Conservation (phyloP, 805 yeast species). For the Wickerhamomyces ciferrii region DNA sequence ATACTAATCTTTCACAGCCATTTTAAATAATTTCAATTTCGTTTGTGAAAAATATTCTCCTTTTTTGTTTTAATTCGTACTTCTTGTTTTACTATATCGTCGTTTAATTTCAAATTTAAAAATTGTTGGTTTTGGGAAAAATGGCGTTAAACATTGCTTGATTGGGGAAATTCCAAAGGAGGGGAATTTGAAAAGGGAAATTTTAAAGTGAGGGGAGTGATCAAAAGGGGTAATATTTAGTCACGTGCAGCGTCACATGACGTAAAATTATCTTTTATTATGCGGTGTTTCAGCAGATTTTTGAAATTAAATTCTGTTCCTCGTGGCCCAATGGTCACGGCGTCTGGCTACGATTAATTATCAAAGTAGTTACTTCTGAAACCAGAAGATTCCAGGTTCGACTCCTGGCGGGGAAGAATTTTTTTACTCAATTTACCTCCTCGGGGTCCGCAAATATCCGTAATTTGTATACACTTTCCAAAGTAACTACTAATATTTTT, state of each 20-base stretch:
- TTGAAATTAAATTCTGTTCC: slow-evolving; percentile 32
- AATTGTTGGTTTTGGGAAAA: too few relatives aligned
- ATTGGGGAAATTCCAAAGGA: neutral
- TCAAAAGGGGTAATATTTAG: neutral
- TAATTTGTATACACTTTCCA: too few relatives aligned
- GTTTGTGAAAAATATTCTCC: too few relatives aligned
- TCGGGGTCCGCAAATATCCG: neutral
- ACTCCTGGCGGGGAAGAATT: slow-evolving; percentile 30
- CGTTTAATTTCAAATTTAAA: too few relatives aligned
- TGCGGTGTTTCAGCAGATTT: neutral
- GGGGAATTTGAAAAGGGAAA: too few relatives aligned
- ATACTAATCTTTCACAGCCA: too few relatives aligned
- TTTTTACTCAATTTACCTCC: too few relatives aligned
- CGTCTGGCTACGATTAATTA: slow-evolving; percentile 50
- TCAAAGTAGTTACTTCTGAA: slow-evolving; percentile 31
- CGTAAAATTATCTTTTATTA: neutral
- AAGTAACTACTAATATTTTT: too few relatives aligned
- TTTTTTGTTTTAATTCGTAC: too few relatives aligned
- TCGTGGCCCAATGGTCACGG: slow-evolving; percentile 65
- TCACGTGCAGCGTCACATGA: neutral
- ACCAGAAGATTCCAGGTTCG: slow-evolving; percentile 31
- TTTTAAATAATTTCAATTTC: too few relatives aligned
- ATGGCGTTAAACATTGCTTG: neutral
- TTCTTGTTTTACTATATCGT: too few relatives aligned
- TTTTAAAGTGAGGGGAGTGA: neutral